Evolutionary conservation across 805 yeast species (phyloP).

Genomic region (Naumovozyma baii): DNA sequence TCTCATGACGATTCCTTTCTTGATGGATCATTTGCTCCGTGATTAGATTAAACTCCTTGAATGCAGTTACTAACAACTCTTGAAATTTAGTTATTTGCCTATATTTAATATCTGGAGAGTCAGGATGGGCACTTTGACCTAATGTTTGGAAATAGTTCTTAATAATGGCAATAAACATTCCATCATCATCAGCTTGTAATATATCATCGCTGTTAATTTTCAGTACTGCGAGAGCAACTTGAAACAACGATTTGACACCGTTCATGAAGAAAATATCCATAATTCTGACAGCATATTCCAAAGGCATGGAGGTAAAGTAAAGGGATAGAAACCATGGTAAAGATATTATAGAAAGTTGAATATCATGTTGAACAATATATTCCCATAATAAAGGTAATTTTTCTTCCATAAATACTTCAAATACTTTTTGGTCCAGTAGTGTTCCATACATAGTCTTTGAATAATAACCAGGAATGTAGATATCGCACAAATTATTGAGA

Average conservation of each 20-base stretch:
- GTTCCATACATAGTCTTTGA: conserved; percentile 98
- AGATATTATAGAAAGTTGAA: conserved; percentile 86
- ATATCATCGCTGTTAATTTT: conserved; percentile 81
- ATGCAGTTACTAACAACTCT: conserved; percentile 81
- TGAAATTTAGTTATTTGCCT: conserved; percentile 76
- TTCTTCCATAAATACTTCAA: conserved; percentile 79
- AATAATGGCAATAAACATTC: conserved; percentile 75
- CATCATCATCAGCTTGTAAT: conserved; percentile 78
- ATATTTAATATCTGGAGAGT: conserved; percentile 51
- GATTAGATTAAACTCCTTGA: conserved; percentile 76
- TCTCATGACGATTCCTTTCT: conserved; percentile 61
- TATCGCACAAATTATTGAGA: conserved; percentile 68
- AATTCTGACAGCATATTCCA: conserved; percentile 84
- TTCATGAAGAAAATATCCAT: conserved; percentile 83
- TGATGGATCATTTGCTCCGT: conserved; percentile 64
- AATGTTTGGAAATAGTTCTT: conserved; percentile 72
- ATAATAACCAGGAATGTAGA: conserved; percentile 87
- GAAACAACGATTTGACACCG: conserved; percentile 84
- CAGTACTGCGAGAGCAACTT: conserved; percentile 85
- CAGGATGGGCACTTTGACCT: conserved; percentile 72
- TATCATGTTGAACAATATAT: conserved; percentile 69
- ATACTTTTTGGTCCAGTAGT: conserved; percentile 82
- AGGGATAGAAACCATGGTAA: conserved; percentile 93
- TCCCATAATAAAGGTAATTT: conserved; percentile 85
- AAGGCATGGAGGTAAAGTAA: conserved; percentile 86